phyloP scores from a whole-genome alignment of 495 filamentous ascomycete genomes.

The Penicillium soppii region DNA sequence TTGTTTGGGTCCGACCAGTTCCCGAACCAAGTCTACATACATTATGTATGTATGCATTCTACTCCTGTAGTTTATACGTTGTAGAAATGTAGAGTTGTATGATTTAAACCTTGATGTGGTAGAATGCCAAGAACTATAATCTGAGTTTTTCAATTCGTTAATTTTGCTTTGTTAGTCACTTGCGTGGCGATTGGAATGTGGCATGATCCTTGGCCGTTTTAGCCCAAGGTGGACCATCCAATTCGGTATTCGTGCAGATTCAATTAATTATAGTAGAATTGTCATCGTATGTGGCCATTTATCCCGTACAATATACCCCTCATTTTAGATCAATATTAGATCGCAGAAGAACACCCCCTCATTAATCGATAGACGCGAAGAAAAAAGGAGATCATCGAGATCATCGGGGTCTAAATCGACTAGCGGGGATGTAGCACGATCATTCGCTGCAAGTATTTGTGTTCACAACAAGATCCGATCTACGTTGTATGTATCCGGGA shows the following conservation, averaged over 20 bases:
- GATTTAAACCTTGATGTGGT: too few relatives aligned
- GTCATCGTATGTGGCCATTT: too few relatives aligned
- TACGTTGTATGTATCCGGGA: not conserved
- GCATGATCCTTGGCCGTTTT: not conserved
- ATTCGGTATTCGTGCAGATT: not conserved
- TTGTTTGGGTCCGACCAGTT: not conserved
- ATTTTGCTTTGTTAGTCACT: too few relatives aligned
- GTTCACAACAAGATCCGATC: constrained; percentile 6
- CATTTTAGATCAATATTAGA: not conserved
- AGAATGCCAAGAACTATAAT: not conserved
- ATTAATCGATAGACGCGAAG: not conserved
- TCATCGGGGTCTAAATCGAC: not conserved
- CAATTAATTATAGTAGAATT: too few relatives aligned
- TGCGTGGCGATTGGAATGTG: not conserved
- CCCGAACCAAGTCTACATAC: not conserved
- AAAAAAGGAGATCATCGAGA: not conserved
- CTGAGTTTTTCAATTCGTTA: not conserved
- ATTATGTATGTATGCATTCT: not conserved
- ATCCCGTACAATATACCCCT: too few relatives aligned
- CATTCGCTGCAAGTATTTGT: constrained; percentile 10
- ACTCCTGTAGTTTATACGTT: too few relatives aligned
- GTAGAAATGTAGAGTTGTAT: too few relatives aligned
- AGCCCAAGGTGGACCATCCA: not conserved
- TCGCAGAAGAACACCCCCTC: not conserved
- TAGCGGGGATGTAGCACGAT: constrained; percentile 1